phyloP scores from a whole-genome alignment of 2,329 filamentous ascomycete species.

The Ophiosphaerella herpotricha region DNA sequence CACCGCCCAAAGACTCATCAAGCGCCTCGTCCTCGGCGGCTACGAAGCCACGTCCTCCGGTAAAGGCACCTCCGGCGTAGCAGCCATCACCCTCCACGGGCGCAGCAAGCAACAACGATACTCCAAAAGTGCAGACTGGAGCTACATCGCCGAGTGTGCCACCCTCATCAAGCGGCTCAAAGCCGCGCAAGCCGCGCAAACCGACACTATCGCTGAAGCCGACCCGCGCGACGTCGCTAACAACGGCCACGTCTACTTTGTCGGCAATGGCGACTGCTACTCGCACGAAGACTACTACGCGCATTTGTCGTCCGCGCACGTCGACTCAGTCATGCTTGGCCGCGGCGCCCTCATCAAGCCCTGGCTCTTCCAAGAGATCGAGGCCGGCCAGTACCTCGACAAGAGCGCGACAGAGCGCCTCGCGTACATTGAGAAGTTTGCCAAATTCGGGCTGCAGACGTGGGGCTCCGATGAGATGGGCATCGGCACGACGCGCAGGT shows the following conservation, averaged over 20 bases:
- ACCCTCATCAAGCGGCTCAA: conserved; percentile 82
- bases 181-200: conserved; percentile 64
- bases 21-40: conserved; percentile 80
- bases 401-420: conserved; percentile 90
- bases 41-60: conserved; percentile 68
- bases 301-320: conserved; percentile 74
- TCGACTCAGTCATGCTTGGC: conserved; percentile 97
- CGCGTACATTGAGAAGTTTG: conserved; percentile 84
- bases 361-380: conserved; percentile 98
- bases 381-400: conserved; percentile 89
- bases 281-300: conserved; percentile 86
- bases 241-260: conserved; percentile 78
- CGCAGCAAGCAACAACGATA: conserved; percentile 94
- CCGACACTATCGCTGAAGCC: conserved; percentile 78
- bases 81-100: conserved; percentile 94
- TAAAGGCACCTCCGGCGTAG: conserved; percentile 72
- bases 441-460: conserved; percentile 84
- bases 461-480: conserved; percentile 97
- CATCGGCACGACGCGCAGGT: conserved; percentile 85
- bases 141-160: conserved; percentile 89
- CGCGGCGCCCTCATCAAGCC: conserved; percentile 95
- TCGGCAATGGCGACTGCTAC: conserved; percentile 96
- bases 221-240: conserved; percentile 74
- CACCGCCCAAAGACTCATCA: conserved; percentile 78
- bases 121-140: conserved; percentile 89